Base-by-base conservation (phyloP, 2,329 filamentous ascomycete genomes). In the Cordyceps farinosa region DNA sequence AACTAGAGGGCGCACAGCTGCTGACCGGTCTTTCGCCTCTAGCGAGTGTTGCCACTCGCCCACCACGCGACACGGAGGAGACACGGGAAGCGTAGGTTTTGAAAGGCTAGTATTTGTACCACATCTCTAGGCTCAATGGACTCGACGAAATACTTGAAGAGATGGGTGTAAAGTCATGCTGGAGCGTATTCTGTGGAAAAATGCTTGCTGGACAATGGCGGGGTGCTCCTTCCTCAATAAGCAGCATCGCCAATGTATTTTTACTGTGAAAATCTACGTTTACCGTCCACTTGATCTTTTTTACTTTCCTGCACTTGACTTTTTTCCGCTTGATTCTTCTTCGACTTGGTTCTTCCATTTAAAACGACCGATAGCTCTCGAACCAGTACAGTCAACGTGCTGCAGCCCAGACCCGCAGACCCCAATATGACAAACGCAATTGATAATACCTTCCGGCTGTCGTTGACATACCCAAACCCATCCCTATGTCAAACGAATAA, bases 381-480 rank as follows among this genome's bases (percentile, higher is more conserved):
- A 17, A 22, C 36, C 36, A 40, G 30, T 10, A 51, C 32, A 36
- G 29, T 15, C 11, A 13, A 6, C 7, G 27, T 27, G 34, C 48
- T 13, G 44, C 34, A n/a, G 32, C 9, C 11, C 38, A 34, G 10
- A 15, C 15, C 10, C 8, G 29, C 2, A 27, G 11, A 15, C 7
- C 27, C 40, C 17, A 42, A 10, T 13, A 56, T 58, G 44, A 52
- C 45, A 47, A 58, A 58, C 61, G 47, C 61, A 3, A 51, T 64
- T 32, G 58, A 61, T 15, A 64, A 61, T 50, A 11, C 45, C 9
- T 51, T 58, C 44, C 68, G 66, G 17, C 65, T 73, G 44, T 72
- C 74, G 58, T 71, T 75, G 50, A 69, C 70, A 44, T 76, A 76
- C 63, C 73, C 72, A 29, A 74, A 75, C 50, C 70, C 67, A 22